Percentiles rank a stretch among this genome's conserved stretches.
Evolutionary conservation across 306 rosid species (phyloP).

Genomic region (Cucurbita pepo): DNA sequence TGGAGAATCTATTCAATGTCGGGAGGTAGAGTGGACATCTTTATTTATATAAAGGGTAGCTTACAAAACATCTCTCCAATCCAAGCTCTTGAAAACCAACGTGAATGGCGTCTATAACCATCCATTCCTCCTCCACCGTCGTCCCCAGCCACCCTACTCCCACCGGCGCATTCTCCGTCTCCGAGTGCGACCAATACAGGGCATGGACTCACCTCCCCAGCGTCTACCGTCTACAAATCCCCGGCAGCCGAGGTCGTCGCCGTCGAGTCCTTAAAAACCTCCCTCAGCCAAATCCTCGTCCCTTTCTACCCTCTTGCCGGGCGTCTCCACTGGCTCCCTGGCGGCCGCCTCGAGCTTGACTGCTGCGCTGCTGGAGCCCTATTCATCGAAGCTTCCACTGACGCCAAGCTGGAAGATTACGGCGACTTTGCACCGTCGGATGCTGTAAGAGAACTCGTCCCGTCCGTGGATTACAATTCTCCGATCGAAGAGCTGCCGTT

Average conservation of each 20-base stretch:
- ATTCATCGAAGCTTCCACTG: conserved; percentile 33
- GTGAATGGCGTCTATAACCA: background rate
- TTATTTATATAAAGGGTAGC: background rate
- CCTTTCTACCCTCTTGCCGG: conserved; percentile 53
- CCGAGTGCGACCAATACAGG: background rate
- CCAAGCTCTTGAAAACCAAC: background rate
- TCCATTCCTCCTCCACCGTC: background rate
- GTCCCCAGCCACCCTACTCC: background rate
- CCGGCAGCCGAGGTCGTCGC: background rate
- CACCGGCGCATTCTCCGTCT: background rate
- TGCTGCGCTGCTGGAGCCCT: conserved; percentile 37
- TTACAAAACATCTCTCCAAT: background rate
- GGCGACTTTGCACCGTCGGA: conserved; percentile 22
- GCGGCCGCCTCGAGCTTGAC: conserved; percentile 34
- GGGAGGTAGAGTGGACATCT: no score
- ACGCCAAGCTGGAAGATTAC: conserved; percentile 10
- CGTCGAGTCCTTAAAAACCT: conserved; percentile 6
- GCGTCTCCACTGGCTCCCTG: conserved; percentile 26
- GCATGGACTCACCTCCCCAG: conserved; percentile 1
- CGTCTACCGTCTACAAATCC: background rate
- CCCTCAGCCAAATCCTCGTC: conserved; percentile 29
- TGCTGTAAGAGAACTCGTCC: conserved; percentile 10
- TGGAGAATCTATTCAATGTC: no score
- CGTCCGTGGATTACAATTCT: conserved; percentile 19
- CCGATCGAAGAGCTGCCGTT: conserved; percentile 36